Percentiles rank a stretch among this genome's conserved stretches.
These are phyloP conservation scores for Podaxis rugospora DNA, from an alignment of 768 basidiomycete species.

Conservation along the genomic window DNA sequence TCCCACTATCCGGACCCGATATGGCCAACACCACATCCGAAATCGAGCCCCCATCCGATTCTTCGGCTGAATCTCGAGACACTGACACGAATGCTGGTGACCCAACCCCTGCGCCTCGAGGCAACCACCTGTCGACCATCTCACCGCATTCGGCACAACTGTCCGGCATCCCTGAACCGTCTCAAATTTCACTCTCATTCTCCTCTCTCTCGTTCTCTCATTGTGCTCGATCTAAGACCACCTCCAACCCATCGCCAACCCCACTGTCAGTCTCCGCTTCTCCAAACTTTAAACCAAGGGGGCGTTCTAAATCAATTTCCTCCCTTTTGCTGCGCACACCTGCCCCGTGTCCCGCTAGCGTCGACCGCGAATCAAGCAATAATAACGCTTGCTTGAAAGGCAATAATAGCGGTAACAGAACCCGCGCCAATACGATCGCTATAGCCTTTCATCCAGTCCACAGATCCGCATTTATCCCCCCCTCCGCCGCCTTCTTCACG, in stretches of 20 bases:
- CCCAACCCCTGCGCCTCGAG: slow-evolving; percentile 4
- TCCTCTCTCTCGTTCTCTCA: neutral
- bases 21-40: neutral
- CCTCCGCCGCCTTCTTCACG: neutral
- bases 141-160: neutral
- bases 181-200: slow-evolving; percentile 3
- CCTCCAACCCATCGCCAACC: neutral
- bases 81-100: neutral
- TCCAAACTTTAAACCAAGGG: neutral
- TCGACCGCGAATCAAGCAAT: neutral
- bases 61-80: neutral
- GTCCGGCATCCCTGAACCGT: neutral
- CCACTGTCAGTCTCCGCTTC: neutral
- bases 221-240: neutral
- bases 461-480: neutral
- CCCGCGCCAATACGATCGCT: neutral
- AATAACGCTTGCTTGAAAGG: neutral
- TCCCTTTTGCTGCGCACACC: neutral
- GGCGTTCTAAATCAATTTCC: neutral
- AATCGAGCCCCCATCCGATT: neutral
- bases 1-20: neutral
- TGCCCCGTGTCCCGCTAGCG: neutral
- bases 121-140: slow-evolving; percentile 2
- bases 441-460: neutral
- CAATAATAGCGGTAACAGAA: neutral